Percentiles rank a stretch among this genome's conserved stretches.
phyloP scores from a whole-genome alignment of 768 basidiomycete genomes.

The Candolleomyces efflorescens region DNA sequence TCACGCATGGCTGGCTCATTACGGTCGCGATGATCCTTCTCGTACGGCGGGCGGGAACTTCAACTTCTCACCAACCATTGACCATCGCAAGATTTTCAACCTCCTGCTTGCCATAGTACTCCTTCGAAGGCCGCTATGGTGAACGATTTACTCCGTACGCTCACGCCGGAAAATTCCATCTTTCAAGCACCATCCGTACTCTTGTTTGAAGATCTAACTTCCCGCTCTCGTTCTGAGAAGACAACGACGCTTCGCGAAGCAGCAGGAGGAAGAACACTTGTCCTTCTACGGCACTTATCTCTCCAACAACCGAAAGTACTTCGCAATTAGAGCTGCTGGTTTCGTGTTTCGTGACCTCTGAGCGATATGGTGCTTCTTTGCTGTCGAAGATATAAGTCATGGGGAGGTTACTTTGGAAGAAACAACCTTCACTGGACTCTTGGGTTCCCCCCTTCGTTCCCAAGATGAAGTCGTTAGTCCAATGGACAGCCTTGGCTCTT shows the following conservation, averaged over 20 bases:
- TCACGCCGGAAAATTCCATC: too few species aligned
- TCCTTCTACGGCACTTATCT: background rate
- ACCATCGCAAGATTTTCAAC: too few species aligned
- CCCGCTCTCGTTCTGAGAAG: background rate
- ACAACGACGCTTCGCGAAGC: background rate
- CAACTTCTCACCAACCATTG: too few species aligned
- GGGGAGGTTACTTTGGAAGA: background rate
- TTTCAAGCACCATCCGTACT: too few species aligned
- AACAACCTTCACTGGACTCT: background rate
- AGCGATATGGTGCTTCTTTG: background rate
- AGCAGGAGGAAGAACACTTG: background rate
- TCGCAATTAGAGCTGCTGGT: constrained; percentile 2
- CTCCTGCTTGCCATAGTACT: too few species aligned
- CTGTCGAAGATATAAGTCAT: background rate
- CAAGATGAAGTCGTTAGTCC: constrained; percentile 2
- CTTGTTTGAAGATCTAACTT: background rate
- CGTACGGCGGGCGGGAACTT: too few species aligned
- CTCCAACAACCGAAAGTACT: background rate
- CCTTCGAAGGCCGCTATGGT: too few species aligned
- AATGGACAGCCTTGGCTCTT: constrained; percentile 2
- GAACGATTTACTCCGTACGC: too few species aligned
- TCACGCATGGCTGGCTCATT: too few species aligned
- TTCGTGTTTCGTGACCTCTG: background rate
- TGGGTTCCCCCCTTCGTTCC: background rate
- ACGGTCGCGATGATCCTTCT: too few species aligned